Evolutionary conservation across 768 basidiomycete species (phyloP).

Genomic region (Pilatotrama ljubarskyi): DNA sequence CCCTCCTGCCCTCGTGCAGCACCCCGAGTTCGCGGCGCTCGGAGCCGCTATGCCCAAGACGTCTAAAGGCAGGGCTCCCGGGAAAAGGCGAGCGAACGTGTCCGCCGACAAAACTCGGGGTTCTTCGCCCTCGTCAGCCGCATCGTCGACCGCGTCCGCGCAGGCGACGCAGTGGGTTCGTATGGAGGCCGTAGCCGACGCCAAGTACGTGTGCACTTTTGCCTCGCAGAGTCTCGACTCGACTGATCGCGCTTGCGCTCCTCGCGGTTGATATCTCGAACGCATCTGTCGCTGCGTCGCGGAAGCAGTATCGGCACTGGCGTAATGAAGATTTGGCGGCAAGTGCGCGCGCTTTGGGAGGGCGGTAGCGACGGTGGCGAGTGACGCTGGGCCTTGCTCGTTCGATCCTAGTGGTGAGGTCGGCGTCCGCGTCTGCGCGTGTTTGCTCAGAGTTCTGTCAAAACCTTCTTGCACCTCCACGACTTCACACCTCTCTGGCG

Average conservation of each 20-base stretch:
- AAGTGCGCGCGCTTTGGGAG: constrained; percentile 50
- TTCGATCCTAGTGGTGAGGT: neutral
- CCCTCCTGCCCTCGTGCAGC: constrained; percentile 38
- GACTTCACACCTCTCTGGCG: neutral
- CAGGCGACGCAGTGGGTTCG: constrained; percentile 49
- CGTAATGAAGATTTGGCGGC: constrained; percentile 72
- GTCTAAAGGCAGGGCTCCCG: constrained; percentile 2
- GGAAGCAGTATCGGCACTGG: constrained; percentile 67
- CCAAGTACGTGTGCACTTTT: constrained; percentile 54
- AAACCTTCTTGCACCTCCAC: neutral
- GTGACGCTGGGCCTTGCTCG: neutral
- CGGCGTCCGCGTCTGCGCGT: neutral
- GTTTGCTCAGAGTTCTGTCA: constrained; percentile 1
- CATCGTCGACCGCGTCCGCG: constrained; percentile 18
- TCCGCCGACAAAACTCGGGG: constrained; percentile 17
- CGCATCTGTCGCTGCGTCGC: constrained; percentile 4
- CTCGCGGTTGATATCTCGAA: neutral
- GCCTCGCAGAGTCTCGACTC: neutral
- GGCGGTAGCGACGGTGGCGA: neutral
- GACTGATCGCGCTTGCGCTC: neutral
- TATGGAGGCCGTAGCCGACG: constrained; percentile 52
- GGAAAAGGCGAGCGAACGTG: constrained; percentile 9
- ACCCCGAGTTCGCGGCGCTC: constrained; percentile 5
- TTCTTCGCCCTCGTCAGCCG: neutral
- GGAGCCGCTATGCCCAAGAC: constrained; percentile 14